Percentiles rank a stretch among this genome's conserved stretches.
Evolutionary conservation across 2,329 filamentous ascomycete species (phyloP).

Genomic region (Aspergillus sojae): DNA sequence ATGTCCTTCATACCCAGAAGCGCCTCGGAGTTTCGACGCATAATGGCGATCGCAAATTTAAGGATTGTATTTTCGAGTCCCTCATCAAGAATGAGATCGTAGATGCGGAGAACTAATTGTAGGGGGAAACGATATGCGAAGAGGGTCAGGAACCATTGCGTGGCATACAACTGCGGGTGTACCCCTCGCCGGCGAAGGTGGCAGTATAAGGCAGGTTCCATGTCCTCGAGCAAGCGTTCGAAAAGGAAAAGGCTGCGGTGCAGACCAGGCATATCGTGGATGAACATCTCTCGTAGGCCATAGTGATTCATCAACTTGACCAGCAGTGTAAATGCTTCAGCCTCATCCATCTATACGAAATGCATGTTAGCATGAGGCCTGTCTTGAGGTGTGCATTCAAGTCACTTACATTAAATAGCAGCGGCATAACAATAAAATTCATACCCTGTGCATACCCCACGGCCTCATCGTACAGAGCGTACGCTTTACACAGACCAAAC

Average conservation of each 20-base stretch:
- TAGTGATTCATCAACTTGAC: slow-evolving; percentile 97
- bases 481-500: slow-evolving; percentile 95
- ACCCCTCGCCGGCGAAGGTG: slow-evolving; percentile 88
- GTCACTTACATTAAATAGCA: slow-evolving; percentile 81
- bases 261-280: slow-evolving; percentile 93
- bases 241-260: slow-evolving; percentile 95
- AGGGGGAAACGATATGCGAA: slow-evolving; percentile 97
- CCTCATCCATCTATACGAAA: slow-evolving; percentile 77
- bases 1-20: slow-evolving; percentile 88
- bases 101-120: slow-evolving; percentile 93
- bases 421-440: slow-evolving; percentile 97
- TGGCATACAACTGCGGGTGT: slow-evolving; percentile 89
- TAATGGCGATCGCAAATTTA: slow-evolving; percentile 91
- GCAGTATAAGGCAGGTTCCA: slow-evolving; percentile 92
- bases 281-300: slow-evolving; percentile 85
- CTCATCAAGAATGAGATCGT: slow-evolving; percentile 92
- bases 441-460: slow-evolving; percentile 98
- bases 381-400: not conserved
- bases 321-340: slow-evolving; percentile 92
- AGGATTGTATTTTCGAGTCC: slow-evolving; percentile 85
- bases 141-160: slow-evolving; percentile 98
- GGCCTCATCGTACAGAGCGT: slow-evolving; percentile 89
- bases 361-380: not conserved
- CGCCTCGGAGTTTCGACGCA: slow-evolving; percentile 86
- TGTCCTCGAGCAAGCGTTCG: slow-evolving; percentile 87